Conservation (phyloP, 345 rosid species). For the Theobroma cacao region DNA sequence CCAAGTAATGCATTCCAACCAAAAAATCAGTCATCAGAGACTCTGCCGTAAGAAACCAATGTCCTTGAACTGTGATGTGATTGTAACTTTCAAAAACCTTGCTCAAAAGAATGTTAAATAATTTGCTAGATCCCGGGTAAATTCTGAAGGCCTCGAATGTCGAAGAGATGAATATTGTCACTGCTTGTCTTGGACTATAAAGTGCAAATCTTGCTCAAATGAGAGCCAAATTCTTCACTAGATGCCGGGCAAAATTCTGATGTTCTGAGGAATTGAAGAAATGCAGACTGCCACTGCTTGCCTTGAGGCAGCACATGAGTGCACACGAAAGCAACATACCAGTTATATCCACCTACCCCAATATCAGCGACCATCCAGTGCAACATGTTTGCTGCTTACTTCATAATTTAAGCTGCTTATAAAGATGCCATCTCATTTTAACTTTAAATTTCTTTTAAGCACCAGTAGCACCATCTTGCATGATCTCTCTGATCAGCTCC, state of each 20-base stretch:
- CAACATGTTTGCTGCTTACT: neutral
- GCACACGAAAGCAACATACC: neutral
- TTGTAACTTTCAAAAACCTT: neutral
- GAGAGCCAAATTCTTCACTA: neutral
- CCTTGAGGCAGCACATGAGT: neutral
- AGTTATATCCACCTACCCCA: neutral
- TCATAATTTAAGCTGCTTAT: neutral
- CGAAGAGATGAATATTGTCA: neutral
- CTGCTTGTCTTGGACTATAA: neutral
- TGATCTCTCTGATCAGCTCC: no score
- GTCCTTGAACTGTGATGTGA: neutral
- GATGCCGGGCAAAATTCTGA: neutral
- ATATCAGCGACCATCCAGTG: neutral
- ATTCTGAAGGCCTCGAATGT: neutral
- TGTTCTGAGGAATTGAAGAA: neutral
- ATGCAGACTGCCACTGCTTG: neutral
- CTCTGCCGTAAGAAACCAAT: neutral
- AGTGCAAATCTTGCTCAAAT: neutral
- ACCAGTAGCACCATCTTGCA: neutral
- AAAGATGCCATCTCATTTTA: neutral
- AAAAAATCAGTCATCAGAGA: neutral
- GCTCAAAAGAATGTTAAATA: neutral
- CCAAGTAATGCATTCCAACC: neutral
- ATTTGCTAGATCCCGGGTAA: neutral
- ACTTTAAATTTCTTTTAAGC: neutral